Base-by-base conservation (phyloP, 2,329 filamentous ascomycete species). In the Exophiala sp. region DNA sequence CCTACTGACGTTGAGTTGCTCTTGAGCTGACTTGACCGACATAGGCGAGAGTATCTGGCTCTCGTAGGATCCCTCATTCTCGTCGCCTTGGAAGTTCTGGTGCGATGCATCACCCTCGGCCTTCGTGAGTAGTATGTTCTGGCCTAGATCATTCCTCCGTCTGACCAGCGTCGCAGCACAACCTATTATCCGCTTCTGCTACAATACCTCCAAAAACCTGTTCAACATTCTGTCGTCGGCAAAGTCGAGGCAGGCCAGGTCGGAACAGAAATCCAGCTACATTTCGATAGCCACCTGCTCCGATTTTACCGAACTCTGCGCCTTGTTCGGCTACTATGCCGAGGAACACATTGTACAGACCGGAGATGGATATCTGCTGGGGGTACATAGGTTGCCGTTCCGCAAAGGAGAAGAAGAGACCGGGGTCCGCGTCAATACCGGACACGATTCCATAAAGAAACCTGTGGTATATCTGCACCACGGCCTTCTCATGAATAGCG, bases 291-390 rank as follows among this genome's bases (percentile, higher is more conserved):
- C 88, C 48, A 84, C 93, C 64, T 88, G 91, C 3, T 81, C 86
- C 53, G 93, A 97, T 64, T 97, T 98, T 66, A 82, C 88, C 39
- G 91, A 97, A 64, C 79, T 98, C n/a, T 97, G 91, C 68, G 84
- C 83, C 32, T 72, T 95, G 10, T 95, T 84, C 68, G 91, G 90
- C 40, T 97, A 96, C 69, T 85, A 88, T 60, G 88, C 91, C 4
- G 93, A 98, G 67, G 93, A 98, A 70, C 93, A 98, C 66, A 84
- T 98, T 43, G 86, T 95, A 9, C 90, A 95, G 68, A 98, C 93
- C 1, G 83, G 82, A 55, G 93, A 98, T 73, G 93, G 93, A 13
- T 98, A 94, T 65, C 75, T 98, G 38, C 79, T 98, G 13, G 91
- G 91, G 7, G 70, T 97, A 50, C 93, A 98, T 68, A 81, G 93